These are phyloP conservation scores for Talaromyces piceae DNA, from an alignment of 2,329 filamentous ascomycete genomes.

Conservation along the genomic window DNA sequence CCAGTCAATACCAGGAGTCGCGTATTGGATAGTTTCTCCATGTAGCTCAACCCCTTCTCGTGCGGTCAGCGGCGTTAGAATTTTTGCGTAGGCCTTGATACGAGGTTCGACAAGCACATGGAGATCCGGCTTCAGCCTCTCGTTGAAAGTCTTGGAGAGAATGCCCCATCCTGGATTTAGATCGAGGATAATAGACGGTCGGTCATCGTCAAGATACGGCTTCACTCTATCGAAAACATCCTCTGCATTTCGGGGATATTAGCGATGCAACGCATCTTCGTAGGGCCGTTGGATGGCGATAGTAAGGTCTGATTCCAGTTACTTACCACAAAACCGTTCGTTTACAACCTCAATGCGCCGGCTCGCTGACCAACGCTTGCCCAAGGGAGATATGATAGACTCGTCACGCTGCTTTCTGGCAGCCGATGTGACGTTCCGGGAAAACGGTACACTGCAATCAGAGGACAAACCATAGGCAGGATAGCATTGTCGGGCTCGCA, in stretches of 20 bases:
- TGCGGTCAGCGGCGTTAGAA: conserved; percentile 55
- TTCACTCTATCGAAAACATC: conserved; percentile 64
- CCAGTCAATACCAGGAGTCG: conserved; percentile 36
- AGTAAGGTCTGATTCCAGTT: neutral
- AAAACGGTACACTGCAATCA: neutral
- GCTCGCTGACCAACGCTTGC: neutral
- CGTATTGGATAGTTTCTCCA: conserved; percentile 5
- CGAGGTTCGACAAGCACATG: conserved; percentile 80
- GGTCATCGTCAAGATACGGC: conserved; percentile 59
- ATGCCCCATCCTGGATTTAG: conserved; percentile 73
- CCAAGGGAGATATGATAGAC: neutral
- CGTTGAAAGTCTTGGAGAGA: conserved; percentile 70
- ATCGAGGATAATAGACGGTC: conserved; percentile 78
- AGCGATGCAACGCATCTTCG: neutral
- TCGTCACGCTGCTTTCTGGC: neutral
- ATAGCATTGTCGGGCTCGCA: neutral
- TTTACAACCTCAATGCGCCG: conserved; percentile 20
- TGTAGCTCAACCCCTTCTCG: conserved; percentile 38
- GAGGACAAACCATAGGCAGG: neutral
- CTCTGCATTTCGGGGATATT: conserved; percentile 36
- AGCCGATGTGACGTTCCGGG: neutral
- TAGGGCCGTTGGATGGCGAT: neutral
- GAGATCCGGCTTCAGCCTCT: conserved; percentile 65
- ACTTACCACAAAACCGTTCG: conserved; percentile 29
- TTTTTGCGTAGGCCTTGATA: conserved; percentile 48